Evolutionary conservation across 75 land plant species (phyloP).

Genomic region (Pinus albicaulis): DNA sequence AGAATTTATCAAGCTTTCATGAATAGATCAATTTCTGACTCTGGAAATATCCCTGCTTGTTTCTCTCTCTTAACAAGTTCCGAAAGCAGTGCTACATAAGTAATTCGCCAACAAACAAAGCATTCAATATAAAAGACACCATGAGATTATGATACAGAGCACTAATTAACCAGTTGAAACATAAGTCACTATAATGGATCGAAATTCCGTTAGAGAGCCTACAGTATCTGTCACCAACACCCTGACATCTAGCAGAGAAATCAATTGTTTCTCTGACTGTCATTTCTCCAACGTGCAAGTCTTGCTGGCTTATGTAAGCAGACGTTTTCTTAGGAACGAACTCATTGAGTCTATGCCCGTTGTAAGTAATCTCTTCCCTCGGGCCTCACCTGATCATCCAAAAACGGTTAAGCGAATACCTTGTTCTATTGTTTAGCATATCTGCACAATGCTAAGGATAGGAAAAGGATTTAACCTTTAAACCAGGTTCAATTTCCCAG

Average conservation of each 20-base stretch:
- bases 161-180: background rate
- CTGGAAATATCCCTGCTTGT: slow-evolving; percentile 61
- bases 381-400: slow-evolving; percentile 41
- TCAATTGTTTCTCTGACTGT: slow-evolving; percentile 82
- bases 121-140: background rate
- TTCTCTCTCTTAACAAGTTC: slow-evolving; percentile 62
- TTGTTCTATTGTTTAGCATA: background rate
- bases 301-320: slow-evolving; percentile 78
- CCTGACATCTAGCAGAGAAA: slow-evolving; percentile 76
- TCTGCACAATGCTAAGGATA: no score
- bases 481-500: slow-evolving; percentile 69
- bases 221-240: slow-evolving; percentile 58
- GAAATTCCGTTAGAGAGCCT: background rate
- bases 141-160: slow-evolving; percentile 2
- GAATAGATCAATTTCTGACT: slow-evolving; percentile 75
- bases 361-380: slow-evolving; percentile 68
- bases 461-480: slow-evolving; percentile 43
- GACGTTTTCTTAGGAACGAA: slow-evolving; percentile 83
- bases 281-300: slow-evolving; percentile 64
- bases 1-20: slow-evolving; percentile 41
- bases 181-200: background rate
- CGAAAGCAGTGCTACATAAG: slow-evolving; percentile 39
- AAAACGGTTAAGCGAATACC: background rate
- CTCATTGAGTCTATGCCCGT: slow-evolving; percentile 66
- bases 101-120: background rate